Evolutionary conservation across 768 basidiomycete species (phyloP).

Genomic region (Lactarius akahatsu): DNA sequence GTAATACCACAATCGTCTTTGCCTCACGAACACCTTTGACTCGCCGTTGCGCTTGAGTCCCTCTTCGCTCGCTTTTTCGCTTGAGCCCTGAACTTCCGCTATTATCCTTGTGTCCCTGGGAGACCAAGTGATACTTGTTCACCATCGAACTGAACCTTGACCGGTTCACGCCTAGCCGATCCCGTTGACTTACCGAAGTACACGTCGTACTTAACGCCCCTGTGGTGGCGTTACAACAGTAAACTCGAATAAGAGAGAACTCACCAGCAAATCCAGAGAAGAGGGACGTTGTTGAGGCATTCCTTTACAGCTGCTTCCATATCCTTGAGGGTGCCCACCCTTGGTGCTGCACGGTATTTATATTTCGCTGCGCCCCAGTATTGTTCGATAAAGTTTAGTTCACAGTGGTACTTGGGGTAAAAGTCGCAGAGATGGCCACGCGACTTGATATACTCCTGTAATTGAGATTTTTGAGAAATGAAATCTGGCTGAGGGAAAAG

Average conservation of each 20-base stretch:
- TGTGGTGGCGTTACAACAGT: no score
- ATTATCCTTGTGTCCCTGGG: no score
- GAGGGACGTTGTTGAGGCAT: background rate
- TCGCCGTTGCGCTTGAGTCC: no score
- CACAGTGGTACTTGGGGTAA: background rate
- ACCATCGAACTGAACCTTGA: no score
- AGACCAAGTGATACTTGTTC: no score
- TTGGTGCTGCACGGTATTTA: background rate
- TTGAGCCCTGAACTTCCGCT: no score
- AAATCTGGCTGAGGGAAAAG: background rate
- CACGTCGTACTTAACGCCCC: no score
- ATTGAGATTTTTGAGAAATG: background rate
- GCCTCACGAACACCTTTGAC: no score
- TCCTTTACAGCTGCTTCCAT: background rate
- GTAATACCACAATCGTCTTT: no score
- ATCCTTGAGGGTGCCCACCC: background rate
- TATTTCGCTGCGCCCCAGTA: background rate
- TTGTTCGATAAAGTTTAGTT: background rate
- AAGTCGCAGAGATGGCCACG: background rate
- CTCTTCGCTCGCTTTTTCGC: no score
- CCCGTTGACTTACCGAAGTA: no score
- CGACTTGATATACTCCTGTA: background rate
- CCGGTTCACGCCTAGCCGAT: no score
- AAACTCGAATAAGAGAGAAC: background rate
- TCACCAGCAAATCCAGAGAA: background rate